Conservation (phyloP, 176 grass and related monocot genomes). For the Oryza meridionalis region DNA sequence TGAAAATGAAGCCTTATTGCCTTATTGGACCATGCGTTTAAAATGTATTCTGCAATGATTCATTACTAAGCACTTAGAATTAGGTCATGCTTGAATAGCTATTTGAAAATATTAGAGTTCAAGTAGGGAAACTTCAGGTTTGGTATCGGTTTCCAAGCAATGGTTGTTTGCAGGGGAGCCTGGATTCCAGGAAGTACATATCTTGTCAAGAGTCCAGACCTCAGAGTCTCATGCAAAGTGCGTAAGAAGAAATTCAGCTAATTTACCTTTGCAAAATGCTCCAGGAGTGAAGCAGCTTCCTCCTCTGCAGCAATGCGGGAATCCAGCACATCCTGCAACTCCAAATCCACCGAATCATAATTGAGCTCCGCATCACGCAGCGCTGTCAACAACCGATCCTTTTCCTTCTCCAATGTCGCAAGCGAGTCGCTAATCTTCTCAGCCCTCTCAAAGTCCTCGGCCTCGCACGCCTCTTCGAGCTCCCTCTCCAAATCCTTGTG, state of each 20-base stretch:
- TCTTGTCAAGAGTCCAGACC: not conserved
- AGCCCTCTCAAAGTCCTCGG: slow-evolving; percentile 85
- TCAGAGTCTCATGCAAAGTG: not conserved
- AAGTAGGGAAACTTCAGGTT: not conserved
- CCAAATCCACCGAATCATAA: slow-evolving; percentile 72
- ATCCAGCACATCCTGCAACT: slow-evolving; percentile 77
- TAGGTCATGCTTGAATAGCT: slow-evolving; percentile 19
- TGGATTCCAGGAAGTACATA: slow-evolving; percentile 8
- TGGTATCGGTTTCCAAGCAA: not conserved
- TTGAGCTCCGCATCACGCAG: slow-evolving; percentile 64
- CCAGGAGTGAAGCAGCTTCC: slow-evolving; percentile 67
- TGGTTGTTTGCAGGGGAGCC: not conserved
- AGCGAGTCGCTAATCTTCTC: slow-evolving; percentile 80
- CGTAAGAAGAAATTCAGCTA: not conserved
- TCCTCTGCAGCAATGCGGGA: slow-evolving; percentile 64
- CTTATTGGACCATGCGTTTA: not conserved
- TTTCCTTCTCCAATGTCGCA: slow-evolving; percentile 65
- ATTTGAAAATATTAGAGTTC: not conserved
- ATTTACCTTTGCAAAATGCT: slow-evolving; percentile 78
- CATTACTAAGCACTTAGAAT: not conserved
- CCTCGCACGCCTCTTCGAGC: slow-evolving; percentile 85
- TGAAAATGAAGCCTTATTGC: not conserved
- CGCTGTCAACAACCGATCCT: slow-evolving; percentile 49
- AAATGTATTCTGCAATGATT: not conserved
- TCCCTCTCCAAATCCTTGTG: slow-evolving; percentile 89